Conservation (phyloP, 306 rosid species). For the Pyrus betulifolia region DNA sequence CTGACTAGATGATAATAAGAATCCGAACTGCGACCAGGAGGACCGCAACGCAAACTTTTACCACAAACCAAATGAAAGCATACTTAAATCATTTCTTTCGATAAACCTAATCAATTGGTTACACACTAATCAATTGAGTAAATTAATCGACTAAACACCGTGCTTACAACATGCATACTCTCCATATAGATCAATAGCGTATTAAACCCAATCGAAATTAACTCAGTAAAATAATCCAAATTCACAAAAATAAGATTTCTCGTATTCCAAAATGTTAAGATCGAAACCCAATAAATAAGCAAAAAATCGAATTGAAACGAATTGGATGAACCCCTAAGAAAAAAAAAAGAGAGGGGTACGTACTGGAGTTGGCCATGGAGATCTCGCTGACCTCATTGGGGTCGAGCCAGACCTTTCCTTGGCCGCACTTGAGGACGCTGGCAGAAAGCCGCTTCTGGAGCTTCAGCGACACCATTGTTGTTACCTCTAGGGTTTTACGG, state of each 20-base stretch:
- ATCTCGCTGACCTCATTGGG: constrained; percentile 86
- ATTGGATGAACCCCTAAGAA: background rate
- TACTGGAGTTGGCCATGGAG: constrained; percentile 96
- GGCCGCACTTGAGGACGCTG: constrained; percentile 90
- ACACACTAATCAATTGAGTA: background rate
- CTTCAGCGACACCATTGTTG: constrained; percentile 80
- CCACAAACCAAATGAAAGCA: background rate
- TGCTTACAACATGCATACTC: background rate
- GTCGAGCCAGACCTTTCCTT: constrained; percentile 94
- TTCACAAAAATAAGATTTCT: background rate
- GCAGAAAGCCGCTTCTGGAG: constrained; percentile 92
- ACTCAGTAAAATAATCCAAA: background rate
- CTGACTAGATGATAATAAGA: background rate
- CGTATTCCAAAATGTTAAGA: background rate
- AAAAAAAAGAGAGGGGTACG: constrained; percentile 1
- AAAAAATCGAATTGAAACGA: background rate
- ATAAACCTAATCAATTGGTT: background rate
- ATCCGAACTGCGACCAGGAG: background rate
- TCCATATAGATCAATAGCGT: background rate
- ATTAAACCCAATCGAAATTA: background rate
- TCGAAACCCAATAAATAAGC: background rate
- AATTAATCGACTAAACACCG: background rate
- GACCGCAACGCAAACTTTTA: background rate
- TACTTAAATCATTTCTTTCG: background rate
- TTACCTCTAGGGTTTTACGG: constrained; percentile 7